Conservation (phyloP, 2,329 filamentous ascomycete genomes). For the Epichloe festucae region DNA sequence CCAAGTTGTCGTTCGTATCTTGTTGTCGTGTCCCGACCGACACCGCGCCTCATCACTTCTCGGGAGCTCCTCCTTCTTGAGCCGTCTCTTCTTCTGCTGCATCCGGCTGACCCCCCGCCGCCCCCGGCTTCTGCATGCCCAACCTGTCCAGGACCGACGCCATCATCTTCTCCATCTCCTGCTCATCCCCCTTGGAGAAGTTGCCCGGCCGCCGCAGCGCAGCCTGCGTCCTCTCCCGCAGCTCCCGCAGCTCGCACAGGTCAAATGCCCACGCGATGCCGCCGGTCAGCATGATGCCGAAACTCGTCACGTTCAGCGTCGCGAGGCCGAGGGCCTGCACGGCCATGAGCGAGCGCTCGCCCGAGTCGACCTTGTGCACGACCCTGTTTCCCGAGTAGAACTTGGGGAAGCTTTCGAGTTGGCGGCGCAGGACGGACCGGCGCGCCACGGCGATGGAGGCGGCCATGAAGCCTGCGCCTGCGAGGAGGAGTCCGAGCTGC, state of each 20-base stretch:
- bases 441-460: constrained; percentile 60
- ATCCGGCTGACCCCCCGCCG: not conserved
- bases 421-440: constrained; percentile 54
- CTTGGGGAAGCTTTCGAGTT: constrained; percentile 47
- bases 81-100: not conserved
- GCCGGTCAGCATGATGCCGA: constrained; percentile 62
- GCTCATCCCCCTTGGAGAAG: constrained; percentile 36
- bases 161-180: constrained; percentile 50
- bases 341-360: constrained; percentile 47
- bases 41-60: not conserved
- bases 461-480: constrained; percentile 62
- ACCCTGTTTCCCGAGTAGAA: constrained; percentile 54
- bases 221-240: constrained; percentile 38
- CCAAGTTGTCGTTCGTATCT: no score
- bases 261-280: constrained; percentile 67
- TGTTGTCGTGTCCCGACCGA: not conserved
- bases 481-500: constrained; percentile 58
- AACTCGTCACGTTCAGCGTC: constrained; percentile 69
- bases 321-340: constrained; percentile 74
- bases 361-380: constrained; percentile 13
- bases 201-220: constrained; percentile 23
- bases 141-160: constrained; percentile 42
- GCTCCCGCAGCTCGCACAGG: constrained; percentile 54
- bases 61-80: not conserved
- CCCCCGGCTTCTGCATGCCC: constrained; percentile 18